Evolutionary conservation across 2,329 filamentous ascomycete species (phyloP), one percentile per base, ranked within the genome.

Genomic region (Neopestalotiopsis sp.): DNA sequence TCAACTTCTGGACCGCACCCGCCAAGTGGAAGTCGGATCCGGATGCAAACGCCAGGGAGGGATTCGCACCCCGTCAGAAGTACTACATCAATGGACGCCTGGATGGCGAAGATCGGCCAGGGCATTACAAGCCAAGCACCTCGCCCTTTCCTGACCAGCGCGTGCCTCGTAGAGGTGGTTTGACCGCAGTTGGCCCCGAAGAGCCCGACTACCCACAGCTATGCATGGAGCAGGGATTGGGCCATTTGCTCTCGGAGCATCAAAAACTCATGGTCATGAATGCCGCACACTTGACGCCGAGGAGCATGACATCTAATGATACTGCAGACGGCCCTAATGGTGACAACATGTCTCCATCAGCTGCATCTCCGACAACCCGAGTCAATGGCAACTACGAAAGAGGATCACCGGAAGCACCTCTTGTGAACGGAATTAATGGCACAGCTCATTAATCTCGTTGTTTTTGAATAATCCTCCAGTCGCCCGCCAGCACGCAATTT

Each of bases 11-110:
- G 76, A 78, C 76, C 59, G 75, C 80, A 6, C 79, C 81, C 3
- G 80, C 82, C 67, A 90, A 90, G 75, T 91, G 88, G 87, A 89
- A 85, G 75, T 80, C 82, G 67, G 89, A 91, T 72, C 87, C 88
- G 1, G 86, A 86, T 68, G 82, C 82, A 0, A 82, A 83, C 67
- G 83, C 83, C n/a, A 84, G 82, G 69, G 80, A 84, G 58, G 83
- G 82, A 3, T 89, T 88, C 74, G 85, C 86, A 4, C 89, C 89
- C 1, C 81, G 86, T 69, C 84, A 83, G 72, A 89, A 87, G 74
- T 86, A 89, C 74, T 91, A 86, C 72, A 72, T 89, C 72, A 86
- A 90, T 73, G 90, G 89, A 40, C 72, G 79, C 9, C 75, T 89
- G 40, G 80, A 88, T 12, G 81, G 81, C 45, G 88, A 91, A 74